Conservation (phyloP, 495 filamentous ascomycete species). For the Cercophora sp. region DNA sequence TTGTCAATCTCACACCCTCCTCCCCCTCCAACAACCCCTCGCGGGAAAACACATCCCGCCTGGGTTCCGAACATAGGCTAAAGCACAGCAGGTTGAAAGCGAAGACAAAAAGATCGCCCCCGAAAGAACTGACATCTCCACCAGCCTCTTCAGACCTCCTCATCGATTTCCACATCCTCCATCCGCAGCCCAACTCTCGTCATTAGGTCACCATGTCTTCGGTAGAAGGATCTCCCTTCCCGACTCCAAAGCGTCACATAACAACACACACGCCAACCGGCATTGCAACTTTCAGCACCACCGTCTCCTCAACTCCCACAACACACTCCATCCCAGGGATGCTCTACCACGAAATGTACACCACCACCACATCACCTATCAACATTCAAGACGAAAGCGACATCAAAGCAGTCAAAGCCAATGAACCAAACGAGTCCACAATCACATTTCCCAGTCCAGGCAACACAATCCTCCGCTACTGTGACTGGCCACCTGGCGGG, state of each 20-base stretch:
- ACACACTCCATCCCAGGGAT: conserved; percentile 34
- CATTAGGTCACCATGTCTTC: not conserved
- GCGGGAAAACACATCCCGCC: not conserved
- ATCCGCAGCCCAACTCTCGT: not conserved
- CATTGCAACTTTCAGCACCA: conserved; percentile 36
- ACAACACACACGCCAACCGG: conserved; percentile 9
- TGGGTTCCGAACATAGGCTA: not conserved
- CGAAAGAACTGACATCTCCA: not conserved
- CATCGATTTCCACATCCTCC: not conserved
- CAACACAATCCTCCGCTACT: conserved; percentile 46
- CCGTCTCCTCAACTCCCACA: conserved; percentile 34
- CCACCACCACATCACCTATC: conserved; percentile 31
- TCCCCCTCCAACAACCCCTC: not conserved
- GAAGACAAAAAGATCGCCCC: not conserved
- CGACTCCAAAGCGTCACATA: not conserved
- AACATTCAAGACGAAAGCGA: conserved; percentile 35
- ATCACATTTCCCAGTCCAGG: conserved; percentile 31
- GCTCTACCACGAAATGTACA: conserved; percentile 38
- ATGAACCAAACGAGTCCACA: conserved; percentile 21
- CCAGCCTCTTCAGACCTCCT: not conserved
- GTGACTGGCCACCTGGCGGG: conserved; percentile 46
- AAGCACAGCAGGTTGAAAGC: too few species aligned
- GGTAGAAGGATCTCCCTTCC: not conserved
- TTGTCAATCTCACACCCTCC: too few species aligned
- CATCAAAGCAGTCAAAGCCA: conserved; percentile 32